These are phyloP conservation scores for Emydomyces testavorans DNA, from an alignment of 2,329 filamentous ascomycete species.

Conservation along the genomic window DNA sequence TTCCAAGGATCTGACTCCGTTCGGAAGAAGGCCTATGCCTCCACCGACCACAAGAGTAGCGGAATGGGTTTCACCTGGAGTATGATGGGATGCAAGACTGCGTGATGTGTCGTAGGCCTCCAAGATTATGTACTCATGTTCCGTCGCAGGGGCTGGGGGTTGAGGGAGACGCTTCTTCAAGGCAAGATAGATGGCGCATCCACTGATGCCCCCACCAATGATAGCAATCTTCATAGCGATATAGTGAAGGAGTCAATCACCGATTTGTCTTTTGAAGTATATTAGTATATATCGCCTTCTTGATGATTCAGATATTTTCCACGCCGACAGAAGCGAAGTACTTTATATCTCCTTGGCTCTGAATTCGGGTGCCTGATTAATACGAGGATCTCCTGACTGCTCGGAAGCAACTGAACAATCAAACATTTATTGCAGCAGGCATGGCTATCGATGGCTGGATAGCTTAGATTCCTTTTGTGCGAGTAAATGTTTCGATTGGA, in stretches of 20 bases:
- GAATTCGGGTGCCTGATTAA: conserved; percentile 2
- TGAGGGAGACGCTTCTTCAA: conserved; percentile 32
- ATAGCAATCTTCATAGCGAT: conserved; percentile 34
- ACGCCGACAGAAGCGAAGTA: not conserved
- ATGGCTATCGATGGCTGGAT: not conserved
- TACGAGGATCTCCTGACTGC: no score
- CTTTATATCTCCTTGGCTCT: not conserved
- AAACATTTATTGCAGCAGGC: no score
- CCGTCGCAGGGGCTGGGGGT: conserved; percentile 12
- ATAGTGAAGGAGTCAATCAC: not conserved
- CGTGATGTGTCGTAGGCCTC: conserved; percentile 31
- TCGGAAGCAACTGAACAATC: no score
- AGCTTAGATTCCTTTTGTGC: no score
- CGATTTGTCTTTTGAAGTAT: not conserved
- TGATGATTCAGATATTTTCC: not conserved
- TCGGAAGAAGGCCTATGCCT: conserved; percentile 31
- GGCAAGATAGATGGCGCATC: conserved; percentile 31
- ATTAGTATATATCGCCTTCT: no score
- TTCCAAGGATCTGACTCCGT: conserved; percentile 31
- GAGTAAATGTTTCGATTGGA: no score
- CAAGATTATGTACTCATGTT: conserved; percentile 31
- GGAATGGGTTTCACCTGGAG: conserved; percentile 21
- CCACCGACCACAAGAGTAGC: conserved; percentile 30
- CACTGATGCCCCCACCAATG: conserved; percentile 35
- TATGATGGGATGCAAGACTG: conserved; percentile 18